Evolutionary conservation across 2,329 filamentous ascomycete species (phyloP).

Genomic region (Pezicula rhizophila): DNA sequence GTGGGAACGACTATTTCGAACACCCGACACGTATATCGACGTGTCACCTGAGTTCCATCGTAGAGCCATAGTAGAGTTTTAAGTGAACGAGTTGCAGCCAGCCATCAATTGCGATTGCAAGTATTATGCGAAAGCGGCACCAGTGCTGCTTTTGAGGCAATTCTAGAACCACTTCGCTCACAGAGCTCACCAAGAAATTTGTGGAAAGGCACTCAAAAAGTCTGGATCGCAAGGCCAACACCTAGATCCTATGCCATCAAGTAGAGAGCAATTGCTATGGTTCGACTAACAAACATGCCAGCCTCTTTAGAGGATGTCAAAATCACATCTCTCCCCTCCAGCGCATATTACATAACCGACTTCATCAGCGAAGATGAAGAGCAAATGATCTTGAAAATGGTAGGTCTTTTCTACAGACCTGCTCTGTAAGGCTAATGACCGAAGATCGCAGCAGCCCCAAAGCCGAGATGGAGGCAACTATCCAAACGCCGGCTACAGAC

Average conservation of each 20-base stretch:
- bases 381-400: constrained; percentile 62
- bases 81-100: too few relatives aligned
- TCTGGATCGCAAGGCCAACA: not conserved
- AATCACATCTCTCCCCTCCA: constrained; percentile 51
- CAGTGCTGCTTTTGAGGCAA: too few relatives aligned
- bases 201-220: too few relatives aligned
- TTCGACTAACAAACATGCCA: constrained; percentile 10
- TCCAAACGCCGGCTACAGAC: constrained; percentile 87
- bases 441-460: constrained; percentile 56
- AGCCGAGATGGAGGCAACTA: constrained; percentile 78
- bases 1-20: too few relatives aligned
- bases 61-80: too few relatives aligned
- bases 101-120: too few relatives aligned
- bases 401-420: constrained; percentile 26
- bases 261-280: constrained; percentile 11
- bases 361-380: constrained; percentile 80
- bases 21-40: too few relatives aligned
- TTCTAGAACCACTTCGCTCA: too few relatives aligned
- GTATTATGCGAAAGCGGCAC: too few relatives aligned
- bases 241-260: not conserved
- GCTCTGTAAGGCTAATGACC: constrained; percentile 3
- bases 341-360: constrained; percentile 78
- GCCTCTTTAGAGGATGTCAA: constrained; percentile 42
- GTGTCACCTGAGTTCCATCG: too few relatives aligned
- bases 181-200: too few relatives aligned